Base-by-base conservation (phyloP, 2,329 filamentous ascomycete species). In the Cladosporium austrohemisphaericum region DNA sequence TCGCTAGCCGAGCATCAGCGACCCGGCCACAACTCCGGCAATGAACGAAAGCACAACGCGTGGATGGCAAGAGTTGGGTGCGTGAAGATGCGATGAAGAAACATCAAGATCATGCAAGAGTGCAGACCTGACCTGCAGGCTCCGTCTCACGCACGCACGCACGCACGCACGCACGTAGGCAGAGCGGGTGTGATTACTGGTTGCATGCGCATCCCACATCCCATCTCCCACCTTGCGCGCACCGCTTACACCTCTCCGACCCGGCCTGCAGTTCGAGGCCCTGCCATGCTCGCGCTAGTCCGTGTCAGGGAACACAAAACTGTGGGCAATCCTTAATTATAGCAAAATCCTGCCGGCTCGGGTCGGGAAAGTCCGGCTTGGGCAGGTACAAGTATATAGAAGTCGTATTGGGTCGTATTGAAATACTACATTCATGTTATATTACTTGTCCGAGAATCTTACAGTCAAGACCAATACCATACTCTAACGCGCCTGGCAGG, bases 51-150 rank as follows among this genome's bases (percentile, higher is more conserved):
- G n/a, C n/a, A n/a, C 25, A 26, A 26, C 6, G 6, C 25, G 6
- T 26, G 25, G 25, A 6, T 9, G 32, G n/a, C 16, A 19, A 16
- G 5, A 16, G 13, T 22, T 13, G 35, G 10, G 4, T 3, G n/a
- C 18, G 35, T 25, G 11, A n/a, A 18, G 20, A 13, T 11, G n/a
- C 16, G 5, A 36, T 20, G 16, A 16, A 36, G 32, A 20, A 36
- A 36, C 20, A n/a, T n/a, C n/a, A n/a, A 19, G 35, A 19, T 6
- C 22, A 19, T 31, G 38, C 26, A 41, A 28, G 26, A 41, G 26
- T 41, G 26, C 28, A 41, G 38, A 41, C 25, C 16, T 19, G 25
- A 22, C 22, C 23, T 41, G 38, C 38, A 31, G 38, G 18, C 25
- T 6, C 38, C 16, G 18, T 41, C 38, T 41, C 38, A 31, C 38